Evolutionary conservation across 495 filamentous ascomycete species (phyloP), one percentile per base, ranked within the genome.

Genomic region (Penicillium crystallinum): DNA sequence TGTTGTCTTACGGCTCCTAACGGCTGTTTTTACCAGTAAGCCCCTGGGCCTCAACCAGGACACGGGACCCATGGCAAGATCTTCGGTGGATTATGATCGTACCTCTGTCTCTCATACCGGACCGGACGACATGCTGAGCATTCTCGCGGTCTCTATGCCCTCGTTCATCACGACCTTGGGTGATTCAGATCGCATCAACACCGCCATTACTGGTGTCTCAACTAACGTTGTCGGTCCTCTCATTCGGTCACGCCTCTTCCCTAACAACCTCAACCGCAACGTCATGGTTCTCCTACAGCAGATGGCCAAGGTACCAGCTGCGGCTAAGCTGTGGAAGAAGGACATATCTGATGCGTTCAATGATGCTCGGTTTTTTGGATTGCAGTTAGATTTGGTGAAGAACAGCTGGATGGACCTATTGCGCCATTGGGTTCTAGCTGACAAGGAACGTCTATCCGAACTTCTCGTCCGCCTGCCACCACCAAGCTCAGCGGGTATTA

Each of bases 401-500:
- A 70, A 70, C 27, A 81, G 81, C 48, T 97, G 92, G 95, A 77
- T 96, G 58, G 84, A 85, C 2, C 75, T 99, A 14, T 66, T 97
- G 18, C 84, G 81, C 37, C 88, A 95, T 63, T 95, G 89, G 86
- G 76, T 83, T 14, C 68, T 92, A 14, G 79, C 77, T 15, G 93
- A 99, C 59, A 95, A 93, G 65, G 93, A 97, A 51, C 82, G 89
- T 17, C 80, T 99, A 67, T 71, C 83, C 1, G 95, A 97, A 49
- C 70, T 96, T 3, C 66, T 97, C 12, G 75, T 79, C 34, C 83
- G 90, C 22, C 76, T 97, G 31, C 83, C 88, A 6, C 79, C 91
- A 3, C 93, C 93, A 8, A 90, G 90, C 14, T 88, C 93, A n/a
- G 95, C 93, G 0, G 95, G 93, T 14, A 95, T 97, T 49, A 90